These are phyloP conservation scores for Eucalyptus grandis DNA, from an alignment of 345 rosid genomes.

Conservation along the genomic window DNA sequence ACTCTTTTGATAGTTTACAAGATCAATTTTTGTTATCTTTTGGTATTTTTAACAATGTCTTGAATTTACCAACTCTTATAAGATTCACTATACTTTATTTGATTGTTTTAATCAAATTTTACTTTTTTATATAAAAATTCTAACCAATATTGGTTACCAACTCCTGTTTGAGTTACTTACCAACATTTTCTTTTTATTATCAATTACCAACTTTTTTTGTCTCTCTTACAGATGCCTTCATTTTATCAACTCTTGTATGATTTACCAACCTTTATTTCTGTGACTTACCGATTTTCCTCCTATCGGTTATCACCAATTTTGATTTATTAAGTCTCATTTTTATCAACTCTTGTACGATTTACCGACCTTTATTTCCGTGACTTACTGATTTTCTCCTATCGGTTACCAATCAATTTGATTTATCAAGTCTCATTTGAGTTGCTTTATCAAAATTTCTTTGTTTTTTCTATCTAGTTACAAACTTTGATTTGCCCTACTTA, in stretches of 20 bases:
- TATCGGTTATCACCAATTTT: not conserved
- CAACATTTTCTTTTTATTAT: not conserved
- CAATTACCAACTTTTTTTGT: not conserved
- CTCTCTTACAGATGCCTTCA: not conserved
- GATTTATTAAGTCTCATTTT: not conserved
- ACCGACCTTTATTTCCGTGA: too few relatives aligned
- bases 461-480: not conserved
- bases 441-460: not conserved
- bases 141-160: not conserved
- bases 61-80: not conserved
- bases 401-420: too few relatives aligned
- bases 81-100: not conserved
- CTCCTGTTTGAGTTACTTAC: not conserved
- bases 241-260: not conserved
- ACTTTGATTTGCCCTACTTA: not conserved
- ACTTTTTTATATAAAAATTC: not conserved
- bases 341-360: too few relatives aligned
- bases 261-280: not conserved
- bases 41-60: not conserved
- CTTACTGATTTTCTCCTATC: too few relatives aligned
- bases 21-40: not conserved
- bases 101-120: not conserved
- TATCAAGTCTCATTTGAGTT: not conserved
- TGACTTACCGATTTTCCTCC: not conserved
- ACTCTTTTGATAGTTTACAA: not conserved